Conservation (phyloP, 2,329 filamentous ascomycete genomes). For the Emydomyces testavorans region DNA sequence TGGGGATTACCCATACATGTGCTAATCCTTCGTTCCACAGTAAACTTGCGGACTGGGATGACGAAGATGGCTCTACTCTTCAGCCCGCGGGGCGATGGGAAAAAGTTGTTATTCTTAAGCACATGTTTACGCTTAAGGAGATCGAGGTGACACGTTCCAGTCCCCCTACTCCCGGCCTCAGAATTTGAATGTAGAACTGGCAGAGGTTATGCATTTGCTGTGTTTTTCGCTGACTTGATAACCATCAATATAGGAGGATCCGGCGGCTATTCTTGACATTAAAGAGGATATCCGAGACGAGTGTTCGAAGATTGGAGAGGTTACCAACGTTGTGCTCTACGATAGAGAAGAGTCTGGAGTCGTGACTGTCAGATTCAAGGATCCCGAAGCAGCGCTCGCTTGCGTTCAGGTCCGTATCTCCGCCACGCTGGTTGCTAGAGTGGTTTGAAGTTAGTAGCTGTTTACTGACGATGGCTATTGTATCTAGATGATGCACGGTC, state of each 20-base stretch:
- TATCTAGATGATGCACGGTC: constrained; percentile 57
- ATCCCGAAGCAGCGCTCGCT: constrained; percentile 55
- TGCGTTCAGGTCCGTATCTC: constrained; percentile 47
- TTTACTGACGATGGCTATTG: too few species aligned
- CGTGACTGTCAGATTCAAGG: constrained; percentile 70
- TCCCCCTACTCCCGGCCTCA: neutral
- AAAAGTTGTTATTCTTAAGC: constrained; percentile 74
- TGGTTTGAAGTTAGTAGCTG: too few species aligned
- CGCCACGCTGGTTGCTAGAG: neutral
- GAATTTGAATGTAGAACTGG: neutral
- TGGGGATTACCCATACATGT: constrained; percentile 8
- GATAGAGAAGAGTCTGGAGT: constrained; percentile 78
- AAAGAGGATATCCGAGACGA: constrained; percentile 90
- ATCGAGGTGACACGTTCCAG: constrained; percentile 44
- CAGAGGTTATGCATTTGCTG: neutral
- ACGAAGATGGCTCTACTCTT: constrained; percentile 54
- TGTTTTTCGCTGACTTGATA: neutral
- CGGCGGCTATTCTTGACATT: constrained; percentile 73
- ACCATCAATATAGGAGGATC: constrained; percentile 50
- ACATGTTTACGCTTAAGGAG: constrained; percentile 85
- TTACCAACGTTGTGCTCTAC: constrained; percentile 84
- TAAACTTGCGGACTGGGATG: constrained; percentile 88
- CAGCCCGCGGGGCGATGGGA: constrained; percentile 52
- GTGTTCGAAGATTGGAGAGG: constrained; percentile 70
- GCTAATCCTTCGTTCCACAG: constrained; percentile 34